These are phyloP conservation scores for Aschersonia sp. DNA, from an alignment of 2,329 filamentous ascomycete species.

Conservation along the genomic window DNA sequence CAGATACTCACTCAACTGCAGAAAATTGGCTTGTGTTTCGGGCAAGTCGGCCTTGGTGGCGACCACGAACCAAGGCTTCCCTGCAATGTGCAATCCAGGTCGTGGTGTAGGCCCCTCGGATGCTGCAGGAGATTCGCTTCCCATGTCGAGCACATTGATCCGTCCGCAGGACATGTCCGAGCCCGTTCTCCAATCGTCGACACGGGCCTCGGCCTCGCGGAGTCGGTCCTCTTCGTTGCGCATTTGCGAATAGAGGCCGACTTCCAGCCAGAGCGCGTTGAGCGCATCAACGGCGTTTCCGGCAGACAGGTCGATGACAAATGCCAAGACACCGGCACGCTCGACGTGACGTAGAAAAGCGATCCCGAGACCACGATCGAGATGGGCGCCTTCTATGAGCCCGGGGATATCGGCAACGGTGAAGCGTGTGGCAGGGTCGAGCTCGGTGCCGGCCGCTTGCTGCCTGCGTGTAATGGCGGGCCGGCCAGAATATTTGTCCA, in stretches of 20 bases:
- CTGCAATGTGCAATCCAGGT: constrained; percentile 58
- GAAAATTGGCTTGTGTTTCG: constrained; percentile 66
- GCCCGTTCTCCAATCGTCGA: constrained; percentile 46
- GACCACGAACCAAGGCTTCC: constrained; percentile 93
- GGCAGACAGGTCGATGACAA: constrained; percentile 74
- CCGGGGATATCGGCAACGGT: constrained; percentile 94
- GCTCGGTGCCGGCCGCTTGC: constrained; percentile 22
- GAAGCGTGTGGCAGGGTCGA: constrained; percentile 58
- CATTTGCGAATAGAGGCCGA: constrained; percentile 71
- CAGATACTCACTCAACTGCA: constrained; percentile 55
- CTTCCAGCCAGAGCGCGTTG: constrained; percentile 77
- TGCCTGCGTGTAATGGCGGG: constrained; percentile 21
- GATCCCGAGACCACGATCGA: constrained; percentile 81
- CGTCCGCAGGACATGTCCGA: constrained; percentile 19
- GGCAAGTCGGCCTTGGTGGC: constrained; percentile 84
- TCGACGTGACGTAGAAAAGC: constrained; percentile 91
- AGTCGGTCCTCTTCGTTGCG: constrained; percentile 59
- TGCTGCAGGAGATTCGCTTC: not conserved
- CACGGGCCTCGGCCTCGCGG: constrained; percentile 39
- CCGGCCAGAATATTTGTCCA: constrained; percentile 69
- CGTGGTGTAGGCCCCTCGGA: constrained; percentile 4
- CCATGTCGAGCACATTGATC: not conserved
- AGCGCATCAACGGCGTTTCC: constrained; percentile 70
- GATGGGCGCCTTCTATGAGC: constrained; percentile 79
- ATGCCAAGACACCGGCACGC: constrained; percentile 81